Evolutionary conservation across 1,139 yeast species (phyloP).

Genomic region (Blastobotrys illinoisensis): DNA sequence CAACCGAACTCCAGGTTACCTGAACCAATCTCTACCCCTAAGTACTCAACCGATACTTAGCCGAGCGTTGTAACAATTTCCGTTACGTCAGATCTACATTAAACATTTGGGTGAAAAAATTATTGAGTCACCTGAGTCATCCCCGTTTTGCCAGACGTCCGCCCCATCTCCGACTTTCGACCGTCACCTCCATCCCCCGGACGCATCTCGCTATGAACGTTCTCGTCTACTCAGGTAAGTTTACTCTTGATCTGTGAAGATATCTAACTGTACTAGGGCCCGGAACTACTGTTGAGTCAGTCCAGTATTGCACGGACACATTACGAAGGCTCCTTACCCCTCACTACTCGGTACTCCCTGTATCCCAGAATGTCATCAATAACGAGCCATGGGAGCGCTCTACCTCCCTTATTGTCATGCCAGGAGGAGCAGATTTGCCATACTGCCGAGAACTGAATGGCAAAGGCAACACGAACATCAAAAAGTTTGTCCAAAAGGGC

Average conservation of each 20-base stretch:
- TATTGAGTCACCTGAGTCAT: background rate
- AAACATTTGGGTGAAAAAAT: background rate
- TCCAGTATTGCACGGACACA: conserved; percentile 75
- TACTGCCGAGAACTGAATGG: conserved; percentile 70
- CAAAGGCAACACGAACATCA: conserved; percentile 53
- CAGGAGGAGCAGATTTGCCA: conserved; percentile 97
- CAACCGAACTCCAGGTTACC: no score
- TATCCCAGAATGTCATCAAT: conserved; percentile 54
- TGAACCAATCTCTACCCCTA: no score
- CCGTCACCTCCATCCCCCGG: background rate
- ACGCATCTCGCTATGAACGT: conserved; percentile 54
- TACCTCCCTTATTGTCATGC: conserved; percentile 75
- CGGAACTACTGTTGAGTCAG: conserved; percentile 84
- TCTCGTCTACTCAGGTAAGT: conserved; percentile 57
- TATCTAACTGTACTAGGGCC: conserved; percentile 42
- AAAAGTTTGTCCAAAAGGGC: conserved; percentile 65
- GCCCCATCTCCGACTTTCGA: background rate
- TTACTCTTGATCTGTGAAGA: background rate
- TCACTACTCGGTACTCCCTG: conserved; percentile 76
- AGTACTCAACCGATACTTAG: no score
- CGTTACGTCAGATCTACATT: background rate
- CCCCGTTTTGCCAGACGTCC: background rate
- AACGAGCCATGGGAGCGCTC: conserved; percentile 87
- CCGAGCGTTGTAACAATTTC: no score
- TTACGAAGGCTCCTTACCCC: conserved; percentile 75